Conservation (phyloP, 2,329 filamentous ascomycete genomes). For the Ramularia collo-cygni region DNA sequence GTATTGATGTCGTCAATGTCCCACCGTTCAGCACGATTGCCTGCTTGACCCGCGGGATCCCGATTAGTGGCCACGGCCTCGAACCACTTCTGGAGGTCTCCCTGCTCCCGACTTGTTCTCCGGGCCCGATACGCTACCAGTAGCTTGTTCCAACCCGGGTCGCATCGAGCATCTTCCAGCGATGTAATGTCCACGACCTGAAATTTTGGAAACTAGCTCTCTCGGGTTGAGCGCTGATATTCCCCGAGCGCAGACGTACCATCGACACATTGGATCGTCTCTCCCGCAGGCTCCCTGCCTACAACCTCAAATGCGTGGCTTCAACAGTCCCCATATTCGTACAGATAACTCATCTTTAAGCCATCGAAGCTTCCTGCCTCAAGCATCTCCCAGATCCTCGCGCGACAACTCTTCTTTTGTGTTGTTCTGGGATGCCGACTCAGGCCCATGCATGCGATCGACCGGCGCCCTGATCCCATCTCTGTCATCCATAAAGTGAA, state of each 20-base stretch:
- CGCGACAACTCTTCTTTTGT: conserved; percentile 11
- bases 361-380: conserved; percentile 11
- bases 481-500: no score
- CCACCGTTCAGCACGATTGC: conserved; percentile 18
- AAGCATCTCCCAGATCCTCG: conserved; percentile 15
- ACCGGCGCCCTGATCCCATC: no score
- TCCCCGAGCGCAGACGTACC: no score
- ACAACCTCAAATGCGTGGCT: conserved; percentile 20
- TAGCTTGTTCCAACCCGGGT: conserved; percentile 26
- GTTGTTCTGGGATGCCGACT: conserved; percentile 15
- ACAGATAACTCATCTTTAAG: conserved; percentile 13
- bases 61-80: conserved; percentile 22
- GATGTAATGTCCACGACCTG: conserved; percentile 27
- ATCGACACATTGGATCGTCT: conserved; percentile 21
- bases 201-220: no score
- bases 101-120: conserved; percentile 21
- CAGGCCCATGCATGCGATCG: conserved; percentile 9
- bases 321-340: conserved; percentile 26
- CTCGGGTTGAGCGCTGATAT: no score
- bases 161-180: conserved; percentile 29
- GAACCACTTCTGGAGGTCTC: conserved; percentile 25
- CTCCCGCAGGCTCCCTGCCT: conserved; percentile 12
- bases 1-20: conserved; percentile 16
- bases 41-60: conserved; percentile 20
- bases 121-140: conserved; percentile 27